Evolutionary conservation across 106 monocot species (phyloP).

Genomic region (Allium sativum): DNA sequence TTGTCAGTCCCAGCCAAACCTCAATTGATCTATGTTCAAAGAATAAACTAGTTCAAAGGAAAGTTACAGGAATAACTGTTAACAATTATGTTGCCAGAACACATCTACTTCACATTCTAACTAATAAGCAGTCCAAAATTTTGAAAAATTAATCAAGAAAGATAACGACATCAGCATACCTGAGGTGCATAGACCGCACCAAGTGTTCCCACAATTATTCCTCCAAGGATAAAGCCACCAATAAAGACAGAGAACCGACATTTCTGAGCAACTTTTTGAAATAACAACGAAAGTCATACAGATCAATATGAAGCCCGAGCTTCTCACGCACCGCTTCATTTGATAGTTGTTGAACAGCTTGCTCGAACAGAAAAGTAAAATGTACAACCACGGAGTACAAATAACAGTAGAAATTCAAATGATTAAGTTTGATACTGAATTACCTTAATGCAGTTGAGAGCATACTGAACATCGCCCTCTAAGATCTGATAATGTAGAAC

Average conservation of each 20-base stretch:
- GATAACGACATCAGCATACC: slow-evolving; percentile 19
- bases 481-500: slow-evolving; percentile 89
- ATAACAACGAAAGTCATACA: neutral
- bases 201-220: slow-evolving; percentile 65
- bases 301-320: neutral
- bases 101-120: too few species aligned
- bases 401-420: neutral
- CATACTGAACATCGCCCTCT: slow-evolving; percentile 66
- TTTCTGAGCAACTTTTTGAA: neutral
- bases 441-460: slow-evolving; percentile 71
- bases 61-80: neutral
- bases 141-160: neutral
- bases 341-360: slow-evolving; percentile 39
- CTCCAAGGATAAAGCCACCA: slow-evolving; percentile 69
- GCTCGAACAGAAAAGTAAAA: slow-evolving; percentile 28
- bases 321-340: slow-evolving; percentile 2
- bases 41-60: neutral
- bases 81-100: too few species aligned
- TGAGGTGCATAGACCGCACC: slow-evolving; percentile 85
- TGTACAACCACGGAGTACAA: neutral
- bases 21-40: slow-evolving; percentile 51
- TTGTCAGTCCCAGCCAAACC: slow-evolving; percentile 56
- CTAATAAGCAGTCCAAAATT: too few species aligned
- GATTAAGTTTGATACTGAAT: neutral
- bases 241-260: slow-evolving; percentile 27